Evolutionary conservation across 179 eudicot species (phyloP), one percentile per base, ranked within the genome.

Genomic region (Spergularia azorica): DNA sequence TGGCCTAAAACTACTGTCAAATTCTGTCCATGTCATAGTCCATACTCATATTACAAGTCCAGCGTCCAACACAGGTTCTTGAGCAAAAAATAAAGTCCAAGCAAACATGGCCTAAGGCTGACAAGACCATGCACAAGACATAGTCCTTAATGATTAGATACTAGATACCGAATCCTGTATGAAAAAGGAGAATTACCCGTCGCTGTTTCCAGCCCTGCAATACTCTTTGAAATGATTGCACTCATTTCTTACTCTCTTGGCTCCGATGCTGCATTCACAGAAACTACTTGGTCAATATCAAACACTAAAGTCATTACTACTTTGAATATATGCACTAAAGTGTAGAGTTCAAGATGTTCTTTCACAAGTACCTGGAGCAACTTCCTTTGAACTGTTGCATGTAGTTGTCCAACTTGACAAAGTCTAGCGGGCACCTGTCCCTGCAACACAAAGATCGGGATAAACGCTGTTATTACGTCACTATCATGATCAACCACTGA

Each of bases 311-410:
- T 72, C 50, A 12, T 52, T 20, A 2, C 6, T 11, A n/a, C 9
- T 50, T 17, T 4, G 56, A 59, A 52, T 14, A 14, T n/a, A 60
- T 15, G 56, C 17, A 3, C n/a, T 64, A 15, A 78, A 6, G 65
- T 17, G 58, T 63, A 43, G 50, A 77, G 26, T 17, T 36, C 15
- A 21, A 9, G 6, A 52, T 7, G 5, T 9, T 43, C 20, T 63
- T 7, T 61, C 58, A 11, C 60, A 20, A 38, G 50, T 85, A 93
- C 97, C 97, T 93, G 67, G 95, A 90, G 71, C 95, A 87, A 71
- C 95, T 90, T 70, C 98, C 97, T 83, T 84, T 92, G 72, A 94
- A 90, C 77, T 92, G 95, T 70, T 92, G 91, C 95, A 94, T 92
- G 65, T 67, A 76, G 73, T 77, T 86, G 79, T 94, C 98, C 83